Evolutionary conservation across 2,329 filamentous ascomycete species (phyloP).

Genomic region (Biscogniauxia sp.): DNA sequence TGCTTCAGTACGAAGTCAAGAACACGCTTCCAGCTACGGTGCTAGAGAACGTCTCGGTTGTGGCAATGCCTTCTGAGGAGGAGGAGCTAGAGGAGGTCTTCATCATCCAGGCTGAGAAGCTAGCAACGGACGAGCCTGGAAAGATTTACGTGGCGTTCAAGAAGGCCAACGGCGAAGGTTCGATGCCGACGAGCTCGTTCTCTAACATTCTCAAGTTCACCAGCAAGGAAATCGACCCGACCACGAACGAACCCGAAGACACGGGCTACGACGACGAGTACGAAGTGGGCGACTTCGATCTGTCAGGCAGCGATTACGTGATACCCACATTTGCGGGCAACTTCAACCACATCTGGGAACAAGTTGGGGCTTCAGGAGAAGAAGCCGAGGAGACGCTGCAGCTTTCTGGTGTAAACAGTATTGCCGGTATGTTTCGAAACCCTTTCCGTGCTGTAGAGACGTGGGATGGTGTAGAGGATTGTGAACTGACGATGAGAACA

Average conservation of each 20-base stretch:
- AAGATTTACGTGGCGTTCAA: constrained; percentile 95
- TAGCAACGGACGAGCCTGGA: constrained; percentile 81
- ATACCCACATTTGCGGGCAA: constrained; percentile 90
- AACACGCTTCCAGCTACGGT: constrained; percentile 93
- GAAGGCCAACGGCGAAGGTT: constrained; percentile 70
- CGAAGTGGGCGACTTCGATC: constrained; percentile 88
- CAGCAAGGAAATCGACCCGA: constrained; percentile 95
- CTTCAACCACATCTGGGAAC: constrained; percentile 95
- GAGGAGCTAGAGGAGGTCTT: constrained; percentile 89
- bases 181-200: constrained; percentile 79
- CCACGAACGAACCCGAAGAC: constrained; percentile 89
- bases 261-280: constrained; percentile 96
- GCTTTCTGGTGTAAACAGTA: constrained; percentile 83
- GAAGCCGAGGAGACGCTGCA: constrained; percentile 90
- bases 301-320: constrained; percentile 90
- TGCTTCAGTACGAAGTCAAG: constrained; percentile 95
- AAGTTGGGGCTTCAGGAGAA: constrained; percentile 83
- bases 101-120: constrained; percentile 82
- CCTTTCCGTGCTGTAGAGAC: not conserved
- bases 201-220: constrained; percentile 95
- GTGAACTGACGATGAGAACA: constrained; percentile 19
- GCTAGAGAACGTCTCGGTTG: constrained; percentile 82
- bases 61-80: constrained; percentile 76
- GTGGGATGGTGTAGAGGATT: not conserved
- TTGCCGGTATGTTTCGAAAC: constrained; percentile 66